These are phyloP conservation scores for Ophiostoma novo-ulmi DNA, from an alignment of 2,329 filamentous ascomycete species.

Conservation along the genomic window DNA sequence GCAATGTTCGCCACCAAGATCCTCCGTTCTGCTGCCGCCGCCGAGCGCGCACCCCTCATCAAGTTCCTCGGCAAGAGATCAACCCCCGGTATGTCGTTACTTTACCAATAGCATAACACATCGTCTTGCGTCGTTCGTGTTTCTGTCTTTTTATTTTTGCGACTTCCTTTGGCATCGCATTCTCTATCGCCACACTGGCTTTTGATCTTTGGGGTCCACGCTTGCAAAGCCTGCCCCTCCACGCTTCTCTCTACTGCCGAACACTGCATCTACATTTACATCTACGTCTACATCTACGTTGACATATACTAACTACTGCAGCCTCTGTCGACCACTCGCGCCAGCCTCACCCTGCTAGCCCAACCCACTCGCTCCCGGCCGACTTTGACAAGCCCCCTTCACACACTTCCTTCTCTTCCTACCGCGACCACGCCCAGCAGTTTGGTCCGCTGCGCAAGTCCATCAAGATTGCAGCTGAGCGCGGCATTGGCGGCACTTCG, in stretches of 20 bases:
- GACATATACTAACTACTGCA: conserved; percentile 34
- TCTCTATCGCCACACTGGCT: neutral
- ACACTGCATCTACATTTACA: neutral
- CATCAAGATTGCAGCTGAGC: conserved; percentile 37
- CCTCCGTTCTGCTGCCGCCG: conserved; percentile 55
- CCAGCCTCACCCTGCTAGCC: conserved; percentile 67
- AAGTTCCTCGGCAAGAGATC: conserved; percentile 57
- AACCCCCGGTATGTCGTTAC: conserved; percentile 48
- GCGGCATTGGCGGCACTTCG: conserved; percentile 54
- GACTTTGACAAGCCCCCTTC: conserved; percentile 41
- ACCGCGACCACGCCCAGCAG: conserved; percentile 72
- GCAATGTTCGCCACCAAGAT: conserved; percentile 53
- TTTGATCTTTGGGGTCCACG: neutral
- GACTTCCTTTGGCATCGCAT: neutral
- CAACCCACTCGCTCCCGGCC: conserved; percentile 57
- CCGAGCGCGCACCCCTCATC: conserved; percentile 58
- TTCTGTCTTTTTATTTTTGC: neutral
- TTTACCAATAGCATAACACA: too few relatives aligned
- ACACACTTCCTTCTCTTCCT: conserved; percentile 64
- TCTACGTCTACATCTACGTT: neutral
- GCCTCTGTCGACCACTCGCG: conserved; percentile 68
- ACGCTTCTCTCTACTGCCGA: neutral
- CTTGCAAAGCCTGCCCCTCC: neutral
- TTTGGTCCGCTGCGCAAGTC: conserved; percentile 67
- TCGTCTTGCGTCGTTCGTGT: neutral